Base-by-base conservation (phyloP, 2,329 filamentous ascomycete species). In the Xylariaceae sp. region DNA sequence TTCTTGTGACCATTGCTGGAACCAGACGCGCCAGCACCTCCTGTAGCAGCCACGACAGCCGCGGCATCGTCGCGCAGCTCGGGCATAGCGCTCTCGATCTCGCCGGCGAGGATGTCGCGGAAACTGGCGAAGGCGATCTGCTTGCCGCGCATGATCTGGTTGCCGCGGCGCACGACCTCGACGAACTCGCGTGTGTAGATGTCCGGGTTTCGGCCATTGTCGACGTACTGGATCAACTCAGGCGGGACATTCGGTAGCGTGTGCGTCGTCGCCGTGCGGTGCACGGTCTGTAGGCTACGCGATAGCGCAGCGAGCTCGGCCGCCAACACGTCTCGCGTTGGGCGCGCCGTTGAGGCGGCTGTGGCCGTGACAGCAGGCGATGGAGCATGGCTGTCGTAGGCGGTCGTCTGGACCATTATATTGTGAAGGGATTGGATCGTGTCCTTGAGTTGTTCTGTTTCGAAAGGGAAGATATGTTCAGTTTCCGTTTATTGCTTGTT, bases 111-210 rank as follows among this genome's bases (percentile, higher is more conserved):
- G 29, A 83, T 74, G 70, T 87, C 83, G 51, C 83, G 73, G 67
- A 88, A 86, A 32, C 70, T 63, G 8, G 68, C 74, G 66, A 87
- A 88, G 37, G 84, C 84, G 63, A 72, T 68, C 70, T 78, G 74
- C 74, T 87, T 87, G 53, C 85, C 85, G 63, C 79, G 76, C 73
- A 85, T 78, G 58, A 85, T 73, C 75, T 87, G 85, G 72, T 88
- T 88, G 41, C 79, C 76, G 46, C 83, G 75, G 52, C 84, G 74
- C 29, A 85, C 83, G 50, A 85, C 75, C 78, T 88, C 85, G 65
- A 87, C 84, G 64, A 88, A 87, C 73, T 88, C 85, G 65, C 85
- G 77, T 52, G 85, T 88, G 75, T 88, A 88, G 63, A 88, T 87
- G 71, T 88, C 85, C 2, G 85, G 85, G 73, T 88, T 88, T 49